Evolutionary conservation across 352 stramenopile genomes (phyloP).

Genomic region (Globisporangium heterothallicum): DNA sequence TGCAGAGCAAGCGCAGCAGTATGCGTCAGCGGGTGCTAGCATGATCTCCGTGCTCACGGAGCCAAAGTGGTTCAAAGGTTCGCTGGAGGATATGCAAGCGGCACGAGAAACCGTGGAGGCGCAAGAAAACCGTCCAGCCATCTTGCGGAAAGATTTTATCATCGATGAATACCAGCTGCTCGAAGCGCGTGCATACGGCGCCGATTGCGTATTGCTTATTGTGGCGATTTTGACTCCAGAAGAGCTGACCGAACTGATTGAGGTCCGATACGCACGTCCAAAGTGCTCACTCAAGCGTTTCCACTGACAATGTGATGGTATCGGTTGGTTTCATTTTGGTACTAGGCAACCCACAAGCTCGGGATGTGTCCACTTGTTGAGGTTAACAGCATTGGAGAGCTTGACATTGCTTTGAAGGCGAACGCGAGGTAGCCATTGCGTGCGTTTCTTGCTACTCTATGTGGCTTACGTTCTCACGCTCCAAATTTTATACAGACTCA

Average conservation of each 20-base stretch:
- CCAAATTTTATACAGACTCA: slow-evolving; percentile 51
- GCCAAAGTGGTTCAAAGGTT: slow-evolving; percentile 96
- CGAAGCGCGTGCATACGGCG: slow-evolving; percentile 92
- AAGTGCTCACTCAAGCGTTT: not conserved
- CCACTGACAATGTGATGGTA: not conserved
- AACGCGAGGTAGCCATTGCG: slow-evolving; percentile 56
- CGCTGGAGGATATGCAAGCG: slow-evolving; percentile 80
- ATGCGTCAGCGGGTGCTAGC: slow-evolving; percentile 90
- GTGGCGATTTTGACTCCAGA: slow-evolving; percentile 87
- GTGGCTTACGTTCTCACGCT: not conserved
- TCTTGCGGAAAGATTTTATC: slow-evolving; percentile 94
- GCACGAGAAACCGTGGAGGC: slow-evolving; percentile 47
- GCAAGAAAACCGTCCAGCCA: slow-evolving; percentile 46
- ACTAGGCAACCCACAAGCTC: slow-evolving; percentile 78
- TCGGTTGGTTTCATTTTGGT: too few species aligned
- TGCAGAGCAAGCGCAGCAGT: slow-evolving; percentile 89
- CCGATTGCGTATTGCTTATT: slow-evolving; percentile 97
- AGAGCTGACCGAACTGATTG: slow-evolving; percentile 51
- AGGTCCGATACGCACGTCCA: slow-evolving; percentile 21
- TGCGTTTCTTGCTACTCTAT: not conserved
- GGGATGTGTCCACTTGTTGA: slow-evolving; percentile 98
- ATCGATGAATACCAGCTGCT: slow-evolving; percentile 93
- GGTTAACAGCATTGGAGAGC: slow-evolving; percentile 93
- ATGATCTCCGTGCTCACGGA: slow-evolving; percentile 98
- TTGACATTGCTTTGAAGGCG: slow-evolving; percentile 90